A percentile compares a stretch with the other conserved stretches of the same genome.
These are phyloP conservation scores for Noccaea bulbosa DNA, from an alignment of 345 rosid species.

Conservation along the genomic window DNA sequence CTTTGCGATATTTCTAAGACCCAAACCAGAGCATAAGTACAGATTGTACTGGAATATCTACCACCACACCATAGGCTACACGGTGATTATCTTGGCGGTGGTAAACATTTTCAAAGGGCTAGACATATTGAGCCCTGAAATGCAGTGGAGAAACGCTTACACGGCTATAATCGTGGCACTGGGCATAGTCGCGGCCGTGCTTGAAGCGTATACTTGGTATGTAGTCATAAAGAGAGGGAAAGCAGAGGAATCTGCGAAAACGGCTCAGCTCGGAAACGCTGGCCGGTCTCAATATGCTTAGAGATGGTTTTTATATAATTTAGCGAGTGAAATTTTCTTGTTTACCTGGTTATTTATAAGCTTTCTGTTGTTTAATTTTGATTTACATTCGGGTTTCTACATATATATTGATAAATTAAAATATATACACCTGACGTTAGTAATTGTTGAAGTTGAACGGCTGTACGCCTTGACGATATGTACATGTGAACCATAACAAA, in stretches of 20 bases:
- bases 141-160: slow-evolving; percentile 83
- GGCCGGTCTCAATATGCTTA: slow-evolving; percentile 26
- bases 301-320: slow-evolving; percentile 10
- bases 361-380: slow-evolving; percentile 11
- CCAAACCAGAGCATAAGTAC: slow-evolving; percentile 77
- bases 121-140: slow-evolving; percentile 61
- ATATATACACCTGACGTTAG: not conserved
- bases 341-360: slow-evolving; percentile 1
- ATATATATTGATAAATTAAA: slow-evolving; percentile 5
- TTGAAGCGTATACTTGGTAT: slow-evolving; percentile 45
- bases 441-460: slow-evolving; percentile 28
- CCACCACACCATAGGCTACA: slow-evolving; percentile 74
- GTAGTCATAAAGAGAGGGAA: slow-evolving; percentile 44
- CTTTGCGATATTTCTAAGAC: slow-evolving; percentile 82
- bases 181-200: slow-evolving; percentile 27
- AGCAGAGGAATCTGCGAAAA: slow-evolving; percentile 25
- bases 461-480: not conserved
- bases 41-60: slow-evolving; percentile 82
- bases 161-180: slow-evolving; percentile 32
- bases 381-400: not conserved
- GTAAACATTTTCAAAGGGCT: slow-evolving; percentile 79
- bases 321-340: slow-evolving; percentile 7
- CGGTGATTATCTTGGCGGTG: slow-evolving; percentile 57
- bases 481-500: slow-evolving; percentile 28
- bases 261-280: slow-evolving; percentile 19